Percentiles rank a stretch among this genome's conserved stretches.
phyloP scores from a whole-genome alignment of 1,139 yeast species.

The Yamadazyma epiphylla region DNA sequence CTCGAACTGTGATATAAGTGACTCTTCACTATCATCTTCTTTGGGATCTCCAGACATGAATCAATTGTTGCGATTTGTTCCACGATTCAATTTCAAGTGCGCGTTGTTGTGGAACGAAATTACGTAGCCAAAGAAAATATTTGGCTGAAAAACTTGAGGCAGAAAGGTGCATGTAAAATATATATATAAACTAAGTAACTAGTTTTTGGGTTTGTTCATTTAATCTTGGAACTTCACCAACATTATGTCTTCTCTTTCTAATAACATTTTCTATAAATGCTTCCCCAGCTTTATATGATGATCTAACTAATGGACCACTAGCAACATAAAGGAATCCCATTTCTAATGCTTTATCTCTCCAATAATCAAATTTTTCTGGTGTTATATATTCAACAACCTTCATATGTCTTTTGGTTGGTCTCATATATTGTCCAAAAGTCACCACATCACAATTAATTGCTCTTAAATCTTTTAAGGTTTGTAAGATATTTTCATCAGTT shows the following conservation, averaged over 20 bases:
- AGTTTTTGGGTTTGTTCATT: conserved; percentile 17
- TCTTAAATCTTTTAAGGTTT: conserved; percentile 73
- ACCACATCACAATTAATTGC: conserved; percentile 84
- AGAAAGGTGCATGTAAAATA: no score
- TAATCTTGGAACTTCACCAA: conserved; percentile 42
- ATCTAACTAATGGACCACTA: conserved; percentile 93
- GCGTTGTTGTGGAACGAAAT: no score
- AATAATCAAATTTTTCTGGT: conserved; percentile 92
- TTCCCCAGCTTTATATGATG: conserved; percentile 98
- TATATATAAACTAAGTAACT: no score
- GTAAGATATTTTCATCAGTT: conserved; percentile 80
- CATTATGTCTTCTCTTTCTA: conserved; percentile 62
- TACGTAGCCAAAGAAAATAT: no score
- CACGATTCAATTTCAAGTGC: no score
- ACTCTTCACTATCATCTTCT: conserved; percentile 40
- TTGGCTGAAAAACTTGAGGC: no score
- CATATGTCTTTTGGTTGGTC: conserved; percentile 98
- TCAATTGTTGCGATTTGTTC: conserved; percentile 1
- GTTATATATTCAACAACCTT: conserved; percentile 92
- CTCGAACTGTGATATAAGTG: conserved; percentile 46
- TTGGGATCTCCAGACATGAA: conserved; percentile 1
- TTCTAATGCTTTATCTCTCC: conserved; percentile 85
- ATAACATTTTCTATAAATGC: conserved; percentile 93
- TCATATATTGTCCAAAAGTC: conserved; percentile 98
- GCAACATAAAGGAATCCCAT: conserved; percentile 96